Evolutionary conservation across 2,329 filamentous ascomycete genomes (phyloP), one percentile per base, ranked within the genome.

Genomic region (Leptographium wingfieldii): DNA sequence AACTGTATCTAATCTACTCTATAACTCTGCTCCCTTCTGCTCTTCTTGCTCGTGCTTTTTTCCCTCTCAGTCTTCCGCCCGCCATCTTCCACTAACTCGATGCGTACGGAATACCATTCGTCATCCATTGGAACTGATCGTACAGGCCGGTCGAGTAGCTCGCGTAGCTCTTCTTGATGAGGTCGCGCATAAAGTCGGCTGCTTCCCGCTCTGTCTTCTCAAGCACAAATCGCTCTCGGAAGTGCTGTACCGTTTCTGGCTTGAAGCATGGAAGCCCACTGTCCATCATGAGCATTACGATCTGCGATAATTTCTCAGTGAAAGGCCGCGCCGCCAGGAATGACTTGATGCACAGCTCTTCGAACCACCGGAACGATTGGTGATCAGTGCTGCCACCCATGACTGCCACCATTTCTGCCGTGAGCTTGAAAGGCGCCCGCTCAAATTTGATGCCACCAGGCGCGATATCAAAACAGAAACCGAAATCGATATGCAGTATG

Each of bases 401-500:
- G 67, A 99, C 94, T n/a, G 92, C 90, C 62, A 99, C 82, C 95
- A 99, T 99, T 72, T 99, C 94, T 9, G 85, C 82, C 0, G 94
- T 99, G 59, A 99, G 83, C 75, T 99, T 99, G 80, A 99, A 99
- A 0, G 94, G 94, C 0, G 94, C 94, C 29, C 94, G 87, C 77
- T 99, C 94, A 70, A 99, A 99, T 67, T 92, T 92, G 69, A 99
- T 91, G 62, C 95, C 94, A 55, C 94, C 94, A 0, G 94, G 94
- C 1, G 92, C 94, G 67, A 99, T 97, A 69, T 99, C 95, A 74
- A 99, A 99, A 76, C 92, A 97, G 81, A 99, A 99, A 11, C 94
- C 94, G 69, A 99, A 99, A 72, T 99, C 94, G 66, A 99, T 97
- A 76, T 99, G 94, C 59, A 99, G 82, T 68, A 99, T 96, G 73